Evolutionary conservation across 2,329 filamentous ascomycete species (phyloP).

Genomic region (Colletotrichum filicis): DNA sequence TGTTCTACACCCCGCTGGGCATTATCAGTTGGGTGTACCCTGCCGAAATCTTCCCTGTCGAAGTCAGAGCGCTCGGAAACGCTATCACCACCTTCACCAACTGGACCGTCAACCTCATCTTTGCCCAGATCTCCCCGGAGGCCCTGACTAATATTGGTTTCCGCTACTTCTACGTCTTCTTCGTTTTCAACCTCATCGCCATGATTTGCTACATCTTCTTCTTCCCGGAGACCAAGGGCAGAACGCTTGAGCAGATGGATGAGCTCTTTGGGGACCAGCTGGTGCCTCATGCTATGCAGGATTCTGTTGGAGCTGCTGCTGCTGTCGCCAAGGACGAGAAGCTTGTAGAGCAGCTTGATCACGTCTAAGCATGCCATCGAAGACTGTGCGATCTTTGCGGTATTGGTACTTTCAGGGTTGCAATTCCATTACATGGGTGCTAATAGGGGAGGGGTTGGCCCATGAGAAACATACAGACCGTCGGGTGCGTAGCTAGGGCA

Average conservation of each 20-base stretch:
- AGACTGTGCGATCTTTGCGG: background rate
- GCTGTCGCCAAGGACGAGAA: constrained; percentile 28
- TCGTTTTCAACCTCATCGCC: constrained; percentile 40
- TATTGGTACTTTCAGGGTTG: background rate
- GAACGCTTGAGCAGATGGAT: constrained; percentile 49
- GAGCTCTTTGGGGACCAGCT: constrained; percentile 45
- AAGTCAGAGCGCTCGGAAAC: constrained; percentile 43
- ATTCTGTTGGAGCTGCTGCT: constrained; percentile 18
- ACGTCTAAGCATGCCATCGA: background rate
- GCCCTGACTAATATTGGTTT: constrained; percentile 55
- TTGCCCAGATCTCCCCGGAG: constrained; percentile 59
- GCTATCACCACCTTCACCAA: constrained; percentile 44
- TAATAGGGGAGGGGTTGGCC: no score
- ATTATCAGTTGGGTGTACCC: constrained; percentile 55
- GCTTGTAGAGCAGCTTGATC: constrained; percentile 21
- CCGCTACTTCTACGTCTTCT: constrained; percentile 52
- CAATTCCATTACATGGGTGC: no score
- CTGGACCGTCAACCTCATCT: constrained; percentile 51
- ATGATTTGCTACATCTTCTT: constrained; percentile 40
- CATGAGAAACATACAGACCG: no score
- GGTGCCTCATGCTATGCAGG: constrained; percentile 30
- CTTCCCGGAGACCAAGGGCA: constrained; percentile 47
- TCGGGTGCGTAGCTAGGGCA: no score
- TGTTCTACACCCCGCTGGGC: constrained; percentile 47
- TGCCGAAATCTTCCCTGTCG: constrained; percentile 52